Base-by-base conservation (phyloP, 1,284 basidiomycete genomes). In the Inonotus obliquus region DNA sequence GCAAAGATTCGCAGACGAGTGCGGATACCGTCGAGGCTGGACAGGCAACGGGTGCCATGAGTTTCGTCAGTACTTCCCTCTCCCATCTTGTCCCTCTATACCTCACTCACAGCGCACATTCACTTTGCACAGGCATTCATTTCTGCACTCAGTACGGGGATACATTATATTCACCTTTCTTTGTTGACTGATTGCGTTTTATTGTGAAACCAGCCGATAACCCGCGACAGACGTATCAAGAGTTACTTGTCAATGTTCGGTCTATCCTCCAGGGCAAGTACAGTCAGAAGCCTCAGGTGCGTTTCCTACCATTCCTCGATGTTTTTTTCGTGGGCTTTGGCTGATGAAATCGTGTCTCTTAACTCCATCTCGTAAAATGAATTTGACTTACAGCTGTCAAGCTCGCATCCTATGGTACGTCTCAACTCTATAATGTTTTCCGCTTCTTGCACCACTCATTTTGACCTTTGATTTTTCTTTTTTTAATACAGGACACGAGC, bases 1-100 rank as follows among this genome's bases (percentile, higher is more conserved):
- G 95, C 76, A 95, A 94, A 70, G 95, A 98, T 71, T 83, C 85
- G 14, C 94, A 97, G 75, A 98, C 95, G 9, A 93, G 91, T 69
- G 95, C 95, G 13, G 95, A 98, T 71, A 89, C 94, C 0, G 77
- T 80, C 58, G 91, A 95, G 73, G 84, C 84, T 3, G 93, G 93
- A 1, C 77, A 81, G 59, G 93, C 89, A 4, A 94, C 92, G 1
- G 96, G 95, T 49, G 93, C 93, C 1, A 95, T 95, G 93, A 89
- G 84, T 71, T 85, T 80, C 67, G 87, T 89, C 67, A 53, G 83
- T 77, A 19, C 27, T 29, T 49, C 14, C 32, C 59, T 48, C 49
- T 2, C 63, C 49, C 9, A 3, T 19, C 23, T 23, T 49, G 29
- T 56, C 23, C 25, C n/a, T 48, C 47, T 29, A 11, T 52, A 10